These are phyloP conservation scores for Fusarium sp. DNA, from an alignment of 2,329 filamentous ascomycete genomes.

Conservation along the genomic window DNA sequence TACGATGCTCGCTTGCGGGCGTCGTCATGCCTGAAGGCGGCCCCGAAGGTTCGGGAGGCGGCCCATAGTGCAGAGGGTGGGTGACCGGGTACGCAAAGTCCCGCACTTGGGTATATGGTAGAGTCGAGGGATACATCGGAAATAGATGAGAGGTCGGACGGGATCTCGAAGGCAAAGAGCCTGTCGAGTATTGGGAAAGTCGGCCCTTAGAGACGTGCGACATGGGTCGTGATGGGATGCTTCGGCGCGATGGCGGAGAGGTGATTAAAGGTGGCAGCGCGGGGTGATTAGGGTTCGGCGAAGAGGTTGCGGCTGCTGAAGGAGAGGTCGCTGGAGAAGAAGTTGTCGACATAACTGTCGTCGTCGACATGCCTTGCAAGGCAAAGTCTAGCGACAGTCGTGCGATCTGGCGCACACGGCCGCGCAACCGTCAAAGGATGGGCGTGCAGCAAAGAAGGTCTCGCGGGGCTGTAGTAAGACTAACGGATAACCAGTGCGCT, in stretches of 20 bases:
- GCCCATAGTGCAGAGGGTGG: constrained; percentile 94
- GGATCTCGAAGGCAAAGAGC: constrained; percentile 78
- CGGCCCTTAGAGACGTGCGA: constrained; percentile 86
- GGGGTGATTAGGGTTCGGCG: constrained; percentile 66
- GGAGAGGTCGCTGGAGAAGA: constrained; percentile 70
- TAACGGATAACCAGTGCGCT: constrained; percentile 34
- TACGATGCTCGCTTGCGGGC: constrained; percentile 82
- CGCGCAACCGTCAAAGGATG: constrained; percentile 48
- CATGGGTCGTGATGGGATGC: constrained; percentile 74
- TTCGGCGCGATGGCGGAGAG: constrained; percentile 70
- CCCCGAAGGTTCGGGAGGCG: constrained; percentile 80
- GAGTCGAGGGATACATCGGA: constrained; percentile 86
- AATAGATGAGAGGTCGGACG: constrained; percentile 87
- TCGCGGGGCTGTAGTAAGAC: constrained; percentile 42
- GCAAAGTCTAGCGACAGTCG: constrained; percentile 46
- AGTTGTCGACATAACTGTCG: constrained; percentile 70
- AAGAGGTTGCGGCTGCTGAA: constrained; percentile 62
- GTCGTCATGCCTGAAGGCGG: constrained; percentile 87
- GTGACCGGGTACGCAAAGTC: constrained; percentile 92
- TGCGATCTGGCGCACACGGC: constrained; percentile 52
- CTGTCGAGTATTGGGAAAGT: constrained; percentile 85
- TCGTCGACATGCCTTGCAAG: constrained; percentile 56
- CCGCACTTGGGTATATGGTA: constrained; percentile 90
- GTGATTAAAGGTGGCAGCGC: constrained; percentile 71
- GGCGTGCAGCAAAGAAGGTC: constrained; percentile 33